Evolutionary conservation across 2,329 filamentous ascomycete species (phyloP), one percentile per base, ranked within the genome.

Genomic region (Fusarium subglutinans): DNA sequence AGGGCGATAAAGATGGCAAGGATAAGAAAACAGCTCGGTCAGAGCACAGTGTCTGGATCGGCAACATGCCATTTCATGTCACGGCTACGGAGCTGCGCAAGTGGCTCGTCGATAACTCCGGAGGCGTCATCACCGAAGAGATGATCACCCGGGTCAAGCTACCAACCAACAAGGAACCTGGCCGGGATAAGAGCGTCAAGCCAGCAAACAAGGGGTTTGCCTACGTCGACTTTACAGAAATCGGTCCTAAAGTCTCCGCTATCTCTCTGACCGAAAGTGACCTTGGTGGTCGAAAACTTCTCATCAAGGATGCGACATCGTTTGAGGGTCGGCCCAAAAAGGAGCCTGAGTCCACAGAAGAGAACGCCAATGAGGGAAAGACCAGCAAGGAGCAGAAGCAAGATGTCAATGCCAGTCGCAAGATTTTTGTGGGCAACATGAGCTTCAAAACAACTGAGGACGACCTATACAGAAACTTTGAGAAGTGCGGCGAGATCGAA

Each of bases 281-380:
- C 59, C 85, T 97, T 58, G 84, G 87, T 47, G 92, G 93, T 24
- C 91, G 96, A 60, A 92, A 92, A 70, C 90, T 98, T 30, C 88
- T 99, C 78, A 98, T 99, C 86, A 99, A 99, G 86, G 92, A 97
- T 81, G 89, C 94, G 61, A 96, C 92, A 78, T 96, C 90, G 70
- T 99, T 95, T 79, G 94, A 97, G 75, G 96, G 96, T n/a, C 89
- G 96, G 35, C 95, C 95, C 5, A 88, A 92, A 73, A 93, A 93
- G 82, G 86, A 87, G 48, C 82, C 85, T 58, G 81, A 82, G 64
- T 75, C 79, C 9, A 75, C 58, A 22, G 78, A 74, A 30, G 74
- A 80, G 22, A 75, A 69, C 12, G 74, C 73, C 17, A 74, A 72
- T 74, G 78, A 83, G 58, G 71, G 81, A 60, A 78, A 81, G n/a